phyloP scores from a whole-genome alignment of 257 asterid species.

The Nemophila menziesii region DNA sequence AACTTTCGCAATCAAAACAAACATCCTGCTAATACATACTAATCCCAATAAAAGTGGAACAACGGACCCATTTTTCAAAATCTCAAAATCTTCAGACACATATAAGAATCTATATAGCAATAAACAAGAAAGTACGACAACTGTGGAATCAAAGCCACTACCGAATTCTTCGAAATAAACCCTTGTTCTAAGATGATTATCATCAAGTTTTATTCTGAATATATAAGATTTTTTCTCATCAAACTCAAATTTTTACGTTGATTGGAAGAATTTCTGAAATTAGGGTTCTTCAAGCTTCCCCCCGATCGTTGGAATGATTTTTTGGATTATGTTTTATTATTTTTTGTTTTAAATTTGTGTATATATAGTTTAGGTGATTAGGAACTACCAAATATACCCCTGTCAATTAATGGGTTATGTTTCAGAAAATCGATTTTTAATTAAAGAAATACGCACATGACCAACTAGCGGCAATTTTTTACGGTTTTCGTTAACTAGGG shows the following conservation, averaged over 20 bases:
- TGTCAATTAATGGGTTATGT: too few species aligned
- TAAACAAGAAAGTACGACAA: conserved; percentile 42
- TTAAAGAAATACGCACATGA: too few species aligned
- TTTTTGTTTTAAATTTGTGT: too few species aligned
- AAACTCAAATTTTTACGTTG: conserved; percentile 67
- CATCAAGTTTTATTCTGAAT: conserved; percentile 73
- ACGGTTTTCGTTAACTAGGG: too few species aligned
- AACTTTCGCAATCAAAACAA: conserved; percentile 33
- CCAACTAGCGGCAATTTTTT: too few species aligned
- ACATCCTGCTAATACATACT: conserved; percentile 32
- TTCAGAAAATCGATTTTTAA: too few species aligned
- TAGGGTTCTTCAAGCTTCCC: too few species aligned
- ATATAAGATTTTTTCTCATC: conserved; percentile 94
- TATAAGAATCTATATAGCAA: conserved; percentile 47
- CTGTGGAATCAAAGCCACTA: conserved; percentile 45
- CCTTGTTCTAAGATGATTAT: conserved; percentile 57
- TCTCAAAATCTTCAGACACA: conserved; percentile 40
- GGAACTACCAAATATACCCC: too few species aligned
- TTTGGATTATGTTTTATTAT: too few species aligned
- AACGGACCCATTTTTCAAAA: conserved; percentile 51
- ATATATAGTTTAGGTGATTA: too few species aligned
- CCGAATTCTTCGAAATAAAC: conserved; percentile 53
- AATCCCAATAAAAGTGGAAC: conserved; percentile 63
- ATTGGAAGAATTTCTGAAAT: too few species aligned
- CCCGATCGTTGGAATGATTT: too few species aligned